These are phyloP conservation scores for Mimosa bimucronata DNA, from an alignment of 306 rosid genomes.

Conservation along the genomic window DNA sequence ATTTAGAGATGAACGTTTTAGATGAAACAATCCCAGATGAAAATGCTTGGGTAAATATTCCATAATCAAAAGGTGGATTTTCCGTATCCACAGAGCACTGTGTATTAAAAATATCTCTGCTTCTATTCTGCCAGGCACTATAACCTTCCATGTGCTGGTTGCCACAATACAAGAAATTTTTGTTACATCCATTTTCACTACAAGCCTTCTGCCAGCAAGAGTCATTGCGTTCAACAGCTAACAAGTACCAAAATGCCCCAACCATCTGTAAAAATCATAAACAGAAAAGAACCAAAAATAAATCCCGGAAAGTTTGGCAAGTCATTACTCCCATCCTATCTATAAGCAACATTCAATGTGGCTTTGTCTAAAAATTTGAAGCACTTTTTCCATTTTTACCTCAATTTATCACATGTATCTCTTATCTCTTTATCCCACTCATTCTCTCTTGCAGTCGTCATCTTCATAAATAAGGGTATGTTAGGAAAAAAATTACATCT, in stretches of 20 bases:
- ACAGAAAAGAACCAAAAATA: slow-evolving; percentile 9
- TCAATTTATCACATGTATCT: too few relatives aligned
- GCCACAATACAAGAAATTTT: slow-evolving; percentile 72
- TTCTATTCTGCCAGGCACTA: slow-evolving; percentile 45
- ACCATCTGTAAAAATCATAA: slow-evolving; percentile 67
- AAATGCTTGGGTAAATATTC: slow-evolving; percentile 76
- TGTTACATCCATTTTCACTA: slow-evolving; percentile 38
- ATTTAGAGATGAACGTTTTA: slow-evolving; percentile 67
- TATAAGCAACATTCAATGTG: too few relatives aligned
- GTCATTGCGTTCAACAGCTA: slow-evolving; percentile 92
- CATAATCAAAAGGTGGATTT: slow-evolving; percentile 64
- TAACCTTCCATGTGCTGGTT: slow-evolving; percentile 44
- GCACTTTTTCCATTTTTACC: too few relatives aligned
- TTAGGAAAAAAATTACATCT: too few relatives aligned
- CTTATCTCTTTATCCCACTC: too few relatives aligned
- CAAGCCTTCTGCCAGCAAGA: slow-evolving; percentile 90
- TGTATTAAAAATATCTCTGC: slow-evolving; percentile 33
- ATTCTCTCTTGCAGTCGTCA: too few relatives aligned
- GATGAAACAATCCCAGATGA: slow-evolving; percentile 66
- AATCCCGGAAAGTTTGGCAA: slow-evolving; percentile 16
- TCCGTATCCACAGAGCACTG: slow-evolving; percentile 50
- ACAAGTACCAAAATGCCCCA: slow-evolving; percentile 95
- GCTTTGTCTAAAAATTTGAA: too few relatives aligned
- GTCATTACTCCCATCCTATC: background rate
- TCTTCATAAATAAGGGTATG: too few relatives aligned